Base-by-base conservation (phyloP, 1,284 basidiomycete genomes). In the Erythrobasidium hasegawianum region DNA sequence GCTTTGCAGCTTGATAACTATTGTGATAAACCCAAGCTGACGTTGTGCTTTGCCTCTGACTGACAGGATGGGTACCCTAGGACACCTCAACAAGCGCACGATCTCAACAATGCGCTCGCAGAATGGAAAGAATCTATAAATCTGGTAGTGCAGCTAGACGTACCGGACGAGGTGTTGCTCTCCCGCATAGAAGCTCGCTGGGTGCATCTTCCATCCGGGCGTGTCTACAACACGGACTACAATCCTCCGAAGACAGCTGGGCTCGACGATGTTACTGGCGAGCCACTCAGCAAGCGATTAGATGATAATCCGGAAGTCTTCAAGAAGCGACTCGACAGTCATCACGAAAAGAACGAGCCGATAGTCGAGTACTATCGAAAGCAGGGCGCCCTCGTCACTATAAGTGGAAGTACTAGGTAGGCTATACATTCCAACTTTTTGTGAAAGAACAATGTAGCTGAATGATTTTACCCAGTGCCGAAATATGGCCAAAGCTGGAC, bases 31-130 rank as follows among this genome's bases (percentile, higher is more conserved):
- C 5, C 33, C 5, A 33, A 33, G 33, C 33, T 33, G 33, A 33
- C 33, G 33, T 33, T 33, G 33, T 33, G 4, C 33, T 4, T 18
- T 33, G 3, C 10, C 49, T 69, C 84, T 86, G 89, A 75, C 97
- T 88, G 97, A 70, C 79, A 98, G 39, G 95, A 99, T 74, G 95
- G 95, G 4, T 98, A 98, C 75, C 95, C 95, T 33, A 86, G 95
- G 43, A 99, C 95, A 1, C 78, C 95, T 1, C 85, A 84, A 16
- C 95, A 99, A 78, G 95, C 90, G 0, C 81, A 87, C 76, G 81
- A 95, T 50, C 82, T 99, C 10, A 90, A 97, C 69, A 57, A 73
- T 4, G 76, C 79, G 11, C 72, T 81, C 41, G 74, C 72, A 13
- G 66, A 75, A 53, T 73, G 76, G 57, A 74, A 77, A 2, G 59